Evolutionary conservation across 495 filamentous ascomycete genomes (phyloP).

Genomic region (Aspergillus taichungensis): DNA sequence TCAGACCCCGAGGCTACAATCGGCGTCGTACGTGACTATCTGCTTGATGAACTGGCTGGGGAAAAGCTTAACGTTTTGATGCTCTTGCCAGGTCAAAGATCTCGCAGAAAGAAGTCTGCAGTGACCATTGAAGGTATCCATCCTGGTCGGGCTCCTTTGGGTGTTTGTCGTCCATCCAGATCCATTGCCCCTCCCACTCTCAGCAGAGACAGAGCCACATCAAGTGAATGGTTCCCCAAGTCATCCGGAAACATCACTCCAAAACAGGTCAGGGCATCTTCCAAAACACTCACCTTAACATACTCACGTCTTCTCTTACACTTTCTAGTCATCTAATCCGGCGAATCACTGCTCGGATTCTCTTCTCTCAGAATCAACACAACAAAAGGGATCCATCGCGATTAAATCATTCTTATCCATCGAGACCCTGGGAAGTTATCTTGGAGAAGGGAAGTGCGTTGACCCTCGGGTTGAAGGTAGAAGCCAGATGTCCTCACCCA

Average conservation of each 20-base stretch:
- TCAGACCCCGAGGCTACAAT: neutral
- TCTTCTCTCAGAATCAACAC: too few relatives aligned
- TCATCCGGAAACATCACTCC: too few relatives aligned
- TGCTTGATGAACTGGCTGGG: too few relatives aligned
- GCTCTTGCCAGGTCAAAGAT: constrained; percentile 6
- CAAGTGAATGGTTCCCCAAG: neutral
- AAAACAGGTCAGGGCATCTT: too few relatives aligned
- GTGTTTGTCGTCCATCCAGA: neutral
- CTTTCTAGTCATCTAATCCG: neutral
- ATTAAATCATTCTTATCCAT: too few relatives aligned
- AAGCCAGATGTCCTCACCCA: too few relatives aligned
- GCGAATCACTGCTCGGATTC: too few relatives aligned
- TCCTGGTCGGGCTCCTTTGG: constrained; percentile 9
- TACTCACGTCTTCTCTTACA: neutral
- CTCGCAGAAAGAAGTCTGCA: constrained; percentile 9
- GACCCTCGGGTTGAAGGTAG: too few relatives aligned
- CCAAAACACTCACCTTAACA: too few relatives aligned
- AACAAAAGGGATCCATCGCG: too few relatives aligned
- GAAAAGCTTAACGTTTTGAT: neutral
- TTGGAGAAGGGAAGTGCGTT: too few relatives aligned
- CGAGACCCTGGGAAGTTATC: too few relatives aligned
- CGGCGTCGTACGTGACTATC: constrained; percentile 3
- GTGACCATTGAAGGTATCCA: constrained; percentile 5
- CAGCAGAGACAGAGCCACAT: neutral
- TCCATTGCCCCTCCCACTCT: neutral